Conservation (phyloP, 352 stramenopile species). For the Phytopythium boreale region DNA sequence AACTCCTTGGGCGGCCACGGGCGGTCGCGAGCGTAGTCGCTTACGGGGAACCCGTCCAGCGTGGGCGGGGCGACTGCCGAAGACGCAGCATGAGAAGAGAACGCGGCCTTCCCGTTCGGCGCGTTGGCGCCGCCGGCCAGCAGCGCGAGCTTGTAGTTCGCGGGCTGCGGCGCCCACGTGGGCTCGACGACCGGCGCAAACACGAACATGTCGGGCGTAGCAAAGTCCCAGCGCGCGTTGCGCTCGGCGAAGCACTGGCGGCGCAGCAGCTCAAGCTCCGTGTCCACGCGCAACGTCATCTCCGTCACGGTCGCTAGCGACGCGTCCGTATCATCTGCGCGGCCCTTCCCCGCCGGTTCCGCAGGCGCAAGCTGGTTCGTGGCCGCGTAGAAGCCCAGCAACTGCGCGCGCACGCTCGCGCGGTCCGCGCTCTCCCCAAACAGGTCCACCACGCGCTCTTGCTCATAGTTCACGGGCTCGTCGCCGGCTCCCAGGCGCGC, state of each 20-base stretch:
- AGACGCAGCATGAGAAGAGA: background rate
- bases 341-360: background rate
- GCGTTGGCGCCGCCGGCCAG: slow-evolving; percentile 9
- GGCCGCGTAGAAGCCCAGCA: slow-evolving; percentile 37
- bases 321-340: background rate
- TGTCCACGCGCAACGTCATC: slow-evolving; percentile 77
- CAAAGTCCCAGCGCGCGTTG: slow-evolving; percentile 58
- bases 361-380: slow-evolving; percentile 22
- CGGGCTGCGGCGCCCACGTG: slow-evolving; percentile 39
- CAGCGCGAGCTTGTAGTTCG: slow-evolving; percentile 34
- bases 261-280: slow-evolving; percentile 68
- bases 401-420: slow-evolving; percentile 36
- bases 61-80: slow-evolving; percentile 7
- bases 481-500: background rate
- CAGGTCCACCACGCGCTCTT: slow-evolving; percentile 11
- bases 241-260: slow-evolving; percentile 71
- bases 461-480: background rate
- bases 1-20: slow-evolving; percentile 78
- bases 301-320: slow-evolving; percentile 26
- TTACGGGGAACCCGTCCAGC: slow-evolving; percentile 18
- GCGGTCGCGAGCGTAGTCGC: slow-evolving; percentile 51
- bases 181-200: slow-evolving; percentile 20
- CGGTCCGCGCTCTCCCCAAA: slow-evolving; percentile 22
- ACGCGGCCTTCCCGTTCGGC: slow-evolving; percentile 8
- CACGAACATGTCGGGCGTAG: slow-evolving; percentile 50